Conservation (phyloP, 805 yeast genomes). For the Suhomyces pyralidae region DNA sequence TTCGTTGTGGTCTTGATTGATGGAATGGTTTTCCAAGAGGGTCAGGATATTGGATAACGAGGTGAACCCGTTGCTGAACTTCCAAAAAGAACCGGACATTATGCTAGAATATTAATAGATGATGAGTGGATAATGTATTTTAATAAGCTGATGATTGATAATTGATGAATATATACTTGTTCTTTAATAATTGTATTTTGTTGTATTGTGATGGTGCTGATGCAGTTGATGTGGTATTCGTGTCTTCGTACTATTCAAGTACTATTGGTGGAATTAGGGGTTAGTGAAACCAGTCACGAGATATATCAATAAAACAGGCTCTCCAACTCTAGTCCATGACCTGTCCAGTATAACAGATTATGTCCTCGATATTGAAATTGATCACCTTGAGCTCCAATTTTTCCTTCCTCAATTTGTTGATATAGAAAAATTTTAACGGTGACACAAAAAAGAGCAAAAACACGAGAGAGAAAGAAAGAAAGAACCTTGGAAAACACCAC, state of each 20-base stretch:
- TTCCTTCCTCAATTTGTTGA: conserved; percentile 3
- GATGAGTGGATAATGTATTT: too few relatives aligned
- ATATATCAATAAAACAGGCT: background rate
- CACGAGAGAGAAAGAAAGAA: background rate
- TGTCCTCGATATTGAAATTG: background rate
- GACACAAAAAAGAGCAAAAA: background rate
- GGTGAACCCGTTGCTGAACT: conserved; percentile 45
- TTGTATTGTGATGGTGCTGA: too few relatives aligned
- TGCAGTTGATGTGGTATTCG: too few relatives aligned
- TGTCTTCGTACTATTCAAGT: too few relatives aligned
- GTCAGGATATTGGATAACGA: conserved; percentile 41
- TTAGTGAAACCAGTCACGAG: background rate
- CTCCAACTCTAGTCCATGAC: background rate
- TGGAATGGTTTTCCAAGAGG: conserved; percentile 33
- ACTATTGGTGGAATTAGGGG: too few relatives aligned
- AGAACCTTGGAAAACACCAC: background rate
- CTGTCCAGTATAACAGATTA: background rate
- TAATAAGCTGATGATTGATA: too few relatives aligned
- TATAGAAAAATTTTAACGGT: conserved; percentile 5
- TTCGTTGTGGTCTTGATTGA: conserved; percentile 16
- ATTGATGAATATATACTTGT: too few relatives aligned
- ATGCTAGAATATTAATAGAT: too few relatives aligned
- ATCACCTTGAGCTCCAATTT: background rate
- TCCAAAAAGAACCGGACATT: conserved; percentile 51
- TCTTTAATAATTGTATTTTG: too few relatives aligned